Conservation (phyloP, 2,329 filamentous ascomycete genomes). For the Colletotrichum brevisporum region DNA sequence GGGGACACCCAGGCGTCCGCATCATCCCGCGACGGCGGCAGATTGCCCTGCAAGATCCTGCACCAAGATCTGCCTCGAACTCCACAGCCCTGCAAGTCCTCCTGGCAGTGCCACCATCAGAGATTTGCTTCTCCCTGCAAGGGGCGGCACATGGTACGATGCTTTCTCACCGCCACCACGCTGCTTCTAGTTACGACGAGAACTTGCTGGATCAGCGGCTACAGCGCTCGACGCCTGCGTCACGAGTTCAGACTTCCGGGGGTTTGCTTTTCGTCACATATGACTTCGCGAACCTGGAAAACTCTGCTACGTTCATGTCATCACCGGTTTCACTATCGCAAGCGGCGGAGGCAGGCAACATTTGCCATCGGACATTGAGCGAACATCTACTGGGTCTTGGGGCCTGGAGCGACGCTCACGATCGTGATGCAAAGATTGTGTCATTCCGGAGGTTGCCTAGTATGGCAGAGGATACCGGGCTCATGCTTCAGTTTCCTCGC, state of each 20-base stretch:
- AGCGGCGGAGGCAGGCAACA: not conserved
- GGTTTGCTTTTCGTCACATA: slow-evolving; percentile 17
- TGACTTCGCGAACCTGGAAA: not conserved
- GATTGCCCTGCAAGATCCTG: slow-evolving; percentile 36
- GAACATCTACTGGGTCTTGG: not conserved
- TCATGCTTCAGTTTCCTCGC: too few species aligned
- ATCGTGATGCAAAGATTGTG: too few species aligned
- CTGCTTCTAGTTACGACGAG: slow-evolving; percentile 1
- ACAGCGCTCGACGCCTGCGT: slow-evolving; percentile 5
- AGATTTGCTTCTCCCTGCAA: slow-evolving; percentile 23
- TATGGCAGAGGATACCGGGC: too few species aligned
- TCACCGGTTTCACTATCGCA: slow-evolving; percentile 6
- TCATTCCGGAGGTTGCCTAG: too few species aligned
- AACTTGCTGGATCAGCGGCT: not conserved
- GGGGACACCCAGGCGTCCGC: slow-evolving; percentile 1
- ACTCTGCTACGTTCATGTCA: not conserved
- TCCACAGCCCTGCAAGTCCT: slow-evolving; percentile 2
- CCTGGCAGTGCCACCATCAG: slow-evolving; percentile 3
- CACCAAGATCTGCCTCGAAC: slow-evolving; percentile 25
- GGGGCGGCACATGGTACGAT: slow-evolving; percentile 11
- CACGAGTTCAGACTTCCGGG: not conserved
- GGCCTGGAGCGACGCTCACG: not conserved
- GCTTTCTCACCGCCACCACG: slow-evolving; percentile 8
- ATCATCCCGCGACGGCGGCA: not conserved
- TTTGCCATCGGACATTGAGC: not conserved